Base-by-base conservation (phyloP, 495 filamentous ascomycete species). In the Emericellopsis terricola region DNA sequence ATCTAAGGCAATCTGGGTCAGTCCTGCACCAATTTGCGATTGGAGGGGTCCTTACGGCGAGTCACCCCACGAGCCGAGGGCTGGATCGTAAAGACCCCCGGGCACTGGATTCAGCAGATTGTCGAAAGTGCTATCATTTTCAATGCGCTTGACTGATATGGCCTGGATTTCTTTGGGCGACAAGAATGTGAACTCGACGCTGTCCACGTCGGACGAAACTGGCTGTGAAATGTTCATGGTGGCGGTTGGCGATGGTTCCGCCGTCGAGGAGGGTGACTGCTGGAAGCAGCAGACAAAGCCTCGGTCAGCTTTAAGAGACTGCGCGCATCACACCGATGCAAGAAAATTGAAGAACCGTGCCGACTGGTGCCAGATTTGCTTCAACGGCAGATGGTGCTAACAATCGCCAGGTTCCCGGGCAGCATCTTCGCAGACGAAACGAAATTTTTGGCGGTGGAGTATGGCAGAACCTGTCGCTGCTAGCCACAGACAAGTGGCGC, bases 11-110 rank as follows among this genome's bases (percentile, higher is more conserved):
- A 26, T 26, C 11, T 11, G 6, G 11, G 37, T 54, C 36, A 50
- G 40, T 19, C 15, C 8, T 8, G 6, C 18, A 15, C 19, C 11
- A 20, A 11, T n/a, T n/a, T n/a, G n/a, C n/a, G n/a, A n/a, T n/a
- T n/a, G n/a, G n/a, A n/a, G n/a, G n/a, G n/a, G n/a, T n/a, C n/a
- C n/a, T 65, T 68, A 93, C 78, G 69, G 59, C 49, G 73, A 65
- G 45, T 92, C 82, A 31, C 71, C 69, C 71, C 79, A 87, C 33
- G 89, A 79, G n/a, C 91, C 91, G 34, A 99, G 64, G 34, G 89
- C 85, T 29, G 82, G 66, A 54, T 94, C 91, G 50, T 96, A 92
- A 6, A 99, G 66, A 47, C 91, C 91, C 37, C 82, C 80, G 14
- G 83, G 81, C 19, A 80, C 64, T 27, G 83, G 82, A 47, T 85